phyloP scores from a whole-genome alignment of 129 eudicot species.

The Pittosporum tobira region DNA sequence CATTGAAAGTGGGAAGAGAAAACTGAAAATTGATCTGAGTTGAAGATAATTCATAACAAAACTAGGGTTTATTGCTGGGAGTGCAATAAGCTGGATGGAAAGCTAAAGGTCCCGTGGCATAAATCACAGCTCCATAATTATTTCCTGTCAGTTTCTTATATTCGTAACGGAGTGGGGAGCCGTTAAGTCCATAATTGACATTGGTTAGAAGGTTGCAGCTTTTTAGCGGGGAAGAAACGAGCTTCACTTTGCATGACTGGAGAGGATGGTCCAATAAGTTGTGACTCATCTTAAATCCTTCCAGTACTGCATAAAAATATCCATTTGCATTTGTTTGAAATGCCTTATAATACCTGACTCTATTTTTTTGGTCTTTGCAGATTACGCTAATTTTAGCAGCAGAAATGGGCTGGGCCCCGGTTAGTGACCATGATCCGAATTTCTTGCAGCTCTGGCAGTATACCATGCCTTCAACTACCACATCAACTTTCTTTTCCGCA shows the following conservation, averaged over 20 bases:
- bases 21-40: constrained; percentile 3
- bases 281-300: constrained; percentile 56
- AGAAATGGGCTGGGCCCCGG: constrained; percentile 59
- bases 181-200: constrained; percentile 73
- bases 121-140: constrained; percentile 67
- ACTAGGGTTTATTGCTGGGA: constrained; percentile 27
- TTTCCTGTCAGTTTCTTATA: constrained; percentile 39
- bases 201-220: constrained; percentile 57
- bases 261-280: constrained; percentile 79
- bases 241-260: constrained; percentile 75
- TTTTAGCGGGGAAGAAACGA: constrained; percentile 66
- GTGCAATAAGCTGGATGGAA: constrained; percentile 59
- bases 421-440: constrained; percentile 63
- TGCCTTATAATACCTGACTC: constrained; percentile 70
- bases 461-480: constrained; percentile 74
- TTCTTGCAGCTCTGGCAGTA: constrained; percentile 78
- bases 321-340: constrained; percentile 52
- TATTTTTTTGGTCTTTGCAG: constrained; percentile 66
- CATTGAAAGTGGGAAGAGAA: constrained; percentile 3
- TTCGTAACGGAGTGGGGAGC: constrained; percentile 66
- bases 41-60: neutral
- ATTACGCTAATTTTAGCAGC: constrained; percentile 66
- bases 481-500: constrained; percentile 33
- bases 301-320: constrained; percentile 64
- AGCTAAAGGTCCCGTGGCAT: constrained; percentile 73